Conservation (phyloP, 2,329 filamentous ascomycete species). For the Monilinia fructigena region DNA sequence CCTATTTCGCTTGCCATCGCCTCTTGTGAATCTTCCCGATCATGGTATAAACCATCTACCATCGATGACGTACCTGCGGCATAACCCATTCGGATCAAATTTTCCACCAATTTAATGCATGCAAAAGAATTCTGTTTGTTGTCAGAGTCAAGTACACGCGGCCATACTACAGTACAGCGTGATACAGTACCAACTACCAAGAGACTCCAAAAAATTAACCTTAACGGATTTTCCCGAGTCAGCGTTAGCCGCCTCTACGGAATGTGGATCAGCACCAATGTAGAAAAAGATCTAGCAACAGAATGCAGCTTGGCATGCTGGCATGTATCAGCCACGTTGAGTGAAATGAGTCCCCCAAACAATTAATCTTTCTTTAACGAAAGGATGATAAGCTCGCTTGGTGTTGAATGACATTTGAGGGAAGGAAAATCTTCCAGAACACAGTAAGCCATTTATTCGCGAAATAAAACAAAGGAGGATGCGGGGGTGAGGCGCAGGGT, state of each 20-base stretch:
- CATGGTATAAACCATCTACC: no score
- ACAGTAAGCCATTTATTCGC: constrained; percentile 1
- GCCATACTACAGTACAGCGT: neutral
- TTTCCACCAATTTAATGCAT: neutral
- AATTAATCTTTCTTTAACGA: neutral
- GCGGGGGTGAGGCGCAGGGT: neutral
- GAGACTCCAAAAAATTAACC: neutral
- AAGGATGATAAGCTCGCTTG: neutral
- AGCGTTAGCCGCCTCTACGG: neutral
- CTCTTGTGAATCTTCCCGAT: neutral
- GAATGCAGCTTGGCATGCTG: neutral
- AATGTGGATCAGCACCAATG: constrained; percentile 3
- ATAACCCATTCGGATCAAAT: neutral
- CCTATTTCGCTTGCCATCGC: neutral
- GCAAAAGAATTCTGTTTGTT: neutral
- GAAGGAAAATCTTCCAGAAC: neutral
- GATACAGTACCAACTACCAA: neutral
- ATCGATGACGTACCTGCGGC: neutral
- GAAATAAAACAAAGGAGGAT: neutral
- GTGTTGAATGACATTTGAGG: neutral
- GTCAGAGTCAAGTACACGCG: neutral
- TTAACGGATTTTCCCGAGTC: neutral
- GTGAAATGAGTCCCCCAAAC: constrained; percentile 9
- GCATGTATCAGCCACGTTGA: constrained; percentile 4
- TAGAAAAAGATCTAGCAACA: constrained; percentile 10